phyloP scores from a whole-genome alignment of 768 basidiomycete genomes.

The Naematelia encephala region DNA sequence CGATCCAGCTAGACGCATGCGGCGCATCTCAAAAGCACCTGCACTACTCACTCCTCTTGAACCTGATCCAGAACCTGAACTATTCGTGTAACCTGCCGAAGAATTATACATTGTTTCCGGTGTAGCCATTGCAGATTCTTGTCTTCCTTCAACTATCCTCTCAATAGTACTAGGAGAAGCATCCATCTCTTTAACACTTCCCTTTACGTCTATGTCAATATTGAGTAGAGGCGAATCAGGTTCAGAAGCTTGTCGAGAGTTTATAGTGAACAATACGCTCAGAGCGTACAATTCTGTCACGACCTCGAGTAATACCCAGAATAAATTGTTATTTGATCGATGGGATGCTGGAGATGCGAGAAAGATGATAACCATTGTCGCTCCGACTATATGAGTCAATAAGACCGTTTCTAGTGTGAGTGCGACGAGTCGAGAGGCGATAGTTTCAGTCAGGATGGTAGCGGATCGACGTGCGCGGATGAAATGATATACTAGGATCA shows the following conservation, averaged over 20 bases:
- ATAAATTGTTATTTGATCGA: slow-evolving; percentile 33
- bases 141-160: neutral
- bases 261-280: slow-evolving; percentile 44
- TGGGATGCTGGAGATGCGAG: slow-evolving; percentile 32
- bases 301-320: slow-evolving; percentile 44
- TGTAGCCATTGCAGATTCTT: too few relatives aligned
- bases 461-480: slow-evolving; percentile 18
- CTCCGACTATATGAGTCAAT: slow-evolving; percentile 41
- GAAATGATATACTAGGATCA: slow-evolving; percentile 31
- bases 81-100: neutral
- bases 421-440: slow-evolving; percentile 27
- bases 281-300: slow-evolving; percentile 44
- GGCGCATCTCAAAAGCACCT: neutral
- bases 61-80: neutral
- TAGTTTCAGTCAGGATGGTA: slow-evolving; percentile 12
- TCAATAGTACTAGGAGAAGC: neutral
- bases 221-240: too few relatives aligned
- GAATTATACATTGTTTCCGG: neutral
- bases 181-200: too few relatives aligned
- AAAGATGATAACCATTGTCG: slow-evolving; percentile 43
- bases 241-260: slow-evolving; percentile 15
- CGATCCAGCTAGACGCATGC: neutral
- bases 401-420: slow-evolving; percentile 46
- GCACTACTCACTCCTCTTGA: neutral
- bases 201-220: too few relatives aligned